Evolutionary conservation across 768 basidiomycete genomes (phyloP).

Genomic region (Amanita exitialis): DNA sequence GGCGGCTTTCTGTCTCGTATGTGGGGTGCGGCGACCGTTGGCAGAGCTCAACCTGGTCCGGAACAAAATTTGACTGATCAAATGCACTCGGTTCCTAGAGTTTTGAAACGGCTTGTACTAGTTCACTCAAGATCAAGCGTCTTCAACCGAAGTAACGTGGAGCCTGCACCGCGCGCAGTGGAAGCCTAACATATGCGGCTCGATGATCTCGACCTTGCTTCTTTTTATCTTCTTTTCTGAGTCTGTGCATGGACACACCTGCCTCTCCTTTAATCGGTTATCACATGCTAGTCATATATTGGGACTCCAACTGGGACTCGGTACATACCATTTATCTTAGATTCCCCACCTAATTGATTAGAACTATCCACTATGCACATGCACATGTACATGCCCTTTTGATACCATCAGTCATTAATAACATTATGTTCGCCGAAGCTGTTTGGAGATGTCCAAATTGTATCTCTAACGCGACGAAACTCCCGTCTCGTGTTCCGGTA

Average conservation of each 20-base stretch:
- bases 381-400: constrained; percentile 2
- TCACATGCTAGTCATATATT: constrained; percentile 7
- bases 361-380: constrained; percentile 4
- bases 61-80: constrained; percentile 2
- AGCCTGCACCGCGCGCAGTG: not conserved
- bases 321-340: not conserved
- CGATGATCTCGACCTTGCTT: constrained; percentile 3
- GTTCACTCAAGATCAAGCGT: constrained; percentile 7
- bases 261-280: constrained; percentile 4
- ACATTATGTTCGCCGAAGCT: not conserved
- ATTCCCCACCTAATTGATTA: not conserved
- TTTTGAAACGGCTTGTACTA: constrained; percentile 6
- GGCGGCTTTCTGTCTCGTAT: constrained; percentile 6
- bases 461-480: not conserved
- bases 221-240: constrained; percentile 1
- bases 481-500: not conserved
- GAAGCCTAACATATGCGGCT: not conserved
- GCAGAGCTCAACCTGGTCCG: not conserved
- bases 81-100: not conserved
- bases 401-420: constrained; percentile 2
- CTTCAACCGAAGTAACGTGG: constrained; percentile 2
- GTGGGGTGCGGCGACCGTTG: constrained; percentile 5
- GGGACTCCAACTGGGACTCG: not conserved
- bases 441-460: not conserved
- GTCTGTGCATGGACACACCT: constrained; percentile 8